Percentiles rank a stretch among this genome's conserved stretches.
Conservation (phyloP, 257 asterid species). For the Leonotis leonurus region DNA sequence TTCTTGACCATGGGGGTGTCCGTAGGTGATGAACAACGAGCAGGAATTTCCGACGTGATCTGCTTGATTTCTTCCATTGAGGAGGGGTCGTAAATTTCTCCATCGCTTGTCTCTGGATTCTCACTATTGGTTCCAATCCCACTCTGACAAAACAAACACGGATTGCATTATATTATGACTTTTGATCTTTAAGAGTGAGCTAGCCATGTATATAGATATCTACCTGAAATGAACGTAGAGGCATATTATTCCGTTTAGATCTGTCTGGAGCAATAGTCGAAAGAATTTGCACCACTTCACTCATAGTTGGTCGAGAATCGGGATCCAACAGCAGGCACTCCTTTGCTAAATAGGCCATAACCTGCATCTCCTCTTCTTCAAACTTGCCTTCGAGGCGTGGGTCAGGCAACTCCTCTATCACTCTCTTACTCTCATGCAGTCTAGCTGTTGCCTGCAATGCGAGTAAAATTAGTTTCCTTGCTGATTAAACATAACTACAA, state of each 20-base stretch:
- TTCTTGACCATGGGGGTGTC: conserved; percentile 17
- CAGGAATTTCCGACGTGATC: conserved; percentile 41
- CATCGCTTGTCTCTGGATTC: conserved; percentile 14
- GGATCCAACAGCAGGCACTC: conserved; percentile 93
- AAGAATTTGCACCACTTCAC: conserved; percentile 86
- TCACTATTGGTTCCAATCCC: conserved; percentile 19
- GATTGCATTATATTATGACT: neutral
- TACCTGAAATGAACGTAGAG: conserved; percentile 42
- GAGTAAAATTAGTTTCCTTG: conserved; percentile 6
- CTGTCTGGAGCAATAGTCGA: conserved; percentile 75
- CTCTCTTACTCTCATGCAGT: conserved; percentile 68
- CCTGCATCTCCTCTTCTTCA: conserved; percentile 88
- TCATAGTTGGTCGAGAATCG: conserved; percentile 89
- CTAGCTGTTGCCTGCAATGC: conserved; percentile 66
- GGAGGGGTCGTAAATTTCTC: conserved; percentile 10
- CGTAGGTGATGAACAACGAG: no score
- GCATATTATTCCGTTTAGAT: conserved; percentile 62
- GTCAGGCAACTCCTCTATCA: conserved; percentile 78
- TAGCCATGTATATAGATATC: neutral
- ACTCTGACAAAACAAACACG: conserved; percentile 26
- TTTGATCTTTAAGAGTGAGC: no score
- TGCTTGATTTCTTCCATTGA: conserved; percentile 59
- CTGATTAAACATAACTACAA: neutral
- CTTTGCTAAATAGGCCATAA: conserved; percentile 87
- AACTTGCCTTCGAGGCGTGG: conserved; percentile 56